Evolutionary conservation across 768 basidiomycete species (phyloP).

Genomic region (Royoungia palumana): DNA sequence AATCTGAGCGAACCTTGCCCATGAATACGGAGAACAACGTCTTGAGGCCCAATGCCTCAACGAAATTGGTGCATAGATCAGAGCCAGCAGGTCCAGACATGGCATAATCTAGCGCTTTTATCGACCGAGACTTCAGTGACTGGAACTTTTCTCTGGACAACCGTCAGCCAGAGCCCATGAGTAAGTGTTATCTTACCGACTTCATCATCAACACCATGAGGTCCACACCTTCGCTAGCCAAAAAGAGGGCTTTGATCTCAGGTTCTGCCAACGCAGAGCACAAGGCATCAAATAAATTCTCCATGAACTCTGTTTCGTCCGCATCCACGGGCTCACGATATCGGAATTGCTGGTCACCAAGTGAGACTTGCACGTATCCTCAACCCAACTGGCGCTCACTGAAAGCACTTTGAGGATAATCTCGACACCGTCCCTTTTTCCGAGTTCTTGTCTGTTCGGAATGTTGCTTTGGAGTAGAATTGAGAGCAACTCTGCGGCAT

Average conservation of each 20-base stretch:
- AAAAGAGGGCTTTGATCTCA: constrained; percentile 74
- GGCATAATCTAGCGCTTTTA: constrained; percentile 90
- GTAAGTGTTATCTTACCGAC: constrained; percentile 41
- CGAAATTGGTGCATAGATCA: constrained; percentile 74
- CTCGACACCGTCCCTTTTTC: constrained; percentile 77
- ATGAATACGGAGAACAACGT: constrained; percentile 88
- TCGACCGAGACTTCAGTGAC: constrained; percentile 67
- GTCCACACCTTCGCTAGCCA: constrained; percentile 91
- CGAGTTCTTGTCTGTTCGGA: constrained; percentile 65
- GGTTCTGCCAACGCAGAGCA: constrained; percentile 84
- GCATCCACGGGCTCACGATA: constrained; percentile 77
- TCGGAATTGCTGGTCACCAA: constrained; percentile 69
- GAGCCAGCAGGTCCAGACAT: constrained; percentile 75
- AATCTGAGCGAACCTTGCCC: constrained; percentile 70
- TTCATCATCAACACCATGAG: constrained; percentile 99
- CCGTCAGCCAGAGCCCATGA: constrained; percentile 1
- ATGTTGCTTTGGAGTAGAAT: constrained; percentile 79
- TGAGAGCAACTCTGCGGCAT: constrained; percentile 90
- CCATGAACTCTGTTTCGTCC: constrained; percentile 97
- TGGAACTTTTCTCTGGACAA: constrained; percentile 71
- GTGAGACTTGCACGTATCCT: constrained; percentile 10
- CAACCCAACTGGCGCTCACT: constrained; percentile 45
- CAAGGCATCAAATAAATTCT: constrained; percentile 87
- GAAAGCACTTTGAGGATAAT: constrained; percentile 70
- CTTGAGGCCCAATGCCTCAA: constrained; percentile 86